These are phyloP conservation scores for Hypoxylon sp. DNA, from an alignment of 2,329 filamentous ascomycete species.

Conservation along the genomic window DNA sequence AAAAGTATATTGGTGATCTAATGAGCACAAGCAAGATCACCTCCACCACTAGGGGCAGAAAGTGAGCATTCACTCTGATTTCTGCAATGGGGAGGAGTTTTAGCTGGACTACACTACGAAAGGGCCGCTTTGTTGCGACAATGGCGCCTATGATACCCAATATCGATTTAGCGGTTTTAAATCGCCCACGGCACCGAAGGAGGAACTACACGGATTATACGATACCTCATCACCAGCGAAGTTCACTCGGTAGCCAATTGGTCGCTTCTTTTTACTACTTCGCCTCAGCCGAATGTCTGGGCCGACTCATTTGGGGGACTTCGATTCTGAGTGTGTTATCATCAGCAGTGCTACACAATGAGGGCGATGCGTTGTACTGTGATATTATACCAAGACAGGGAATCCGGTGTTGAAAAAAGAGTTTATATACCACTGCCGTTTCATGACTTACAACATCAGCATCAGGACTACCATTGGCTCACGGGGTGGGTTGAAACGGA, in stretches of 20 bases:
- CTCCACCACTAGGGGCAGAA: conserved; percentile 68
- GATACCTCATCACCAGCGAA: conserved; percentile 23
- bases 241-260: conserved; percentile 32
- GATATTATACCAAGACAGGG: conserved; percentile 52
- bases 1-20: conserved; percentile 97
- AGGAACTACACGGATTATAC: conserved; percentile 24
- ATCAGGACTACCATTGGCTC: conserved; percentile 46
- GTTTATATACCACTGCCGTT: conserved; percentile 53
- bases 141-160: conserved; percentile 43
- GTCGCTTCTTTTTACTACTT: conserved; percentile 35
- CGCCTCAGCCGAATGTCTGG: conserved; percentile 25
- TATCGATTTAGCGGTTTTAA: conserved; percentile 33
- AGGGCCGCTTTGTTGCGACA: conserved; percentile 23
- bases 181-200: conserved; percentile 31
- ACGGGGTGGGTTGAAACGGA: conserved; percentile 44
- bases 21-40: conserved; percentile 89
- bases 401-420: conserved; percentile 54
- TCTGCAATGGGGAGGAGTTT: conserved; percentile 19
- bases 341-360: conserved; percentile 35
- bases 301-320: conserved; percentile 26
- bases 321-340: conserved; percentile 44
- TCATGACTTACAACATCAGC: conserved; percentile 53
- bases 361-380: conserved; percentile 46
- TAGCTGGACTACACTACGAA: conserved; percentile 25
- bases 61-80: conserved; percentile 57